Conservation (phyloP, 2,329 filamentous ascomycete species). For the Trichoderma breve region DNA sequence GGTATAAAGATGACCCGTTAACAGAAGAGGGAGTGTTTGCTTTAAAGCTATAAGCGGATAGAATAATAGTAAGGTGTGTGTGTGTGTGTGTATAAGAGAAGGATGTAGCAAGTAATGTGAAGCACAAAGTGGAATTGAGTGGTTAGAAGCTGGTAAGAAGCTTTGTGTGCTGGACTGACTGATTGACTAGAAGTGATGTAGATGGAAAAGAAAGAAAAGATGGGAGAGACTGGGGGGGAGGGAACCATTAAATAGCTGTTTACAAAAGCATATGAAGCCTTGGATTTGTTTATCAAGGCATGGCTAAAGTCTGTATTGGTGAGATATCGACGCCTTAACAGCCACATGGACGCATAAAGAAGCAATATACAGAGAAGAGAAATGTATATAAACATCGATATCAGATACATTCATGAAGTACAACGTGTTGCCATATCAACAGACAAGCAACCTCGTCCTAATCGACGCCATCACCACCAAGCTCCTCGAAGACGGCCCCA, state of each 20-base stretch:
- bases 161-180: neutral
- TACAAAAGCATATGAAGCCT: neutral
- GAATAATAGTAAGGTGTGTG: neutral
- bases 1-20: neutral
- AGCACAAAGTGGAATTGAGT: neutral
- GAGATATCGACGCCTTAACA: neutral
- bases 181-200: neutral
- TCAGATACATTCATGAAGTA: too few species aligned
- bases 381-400: neutral
- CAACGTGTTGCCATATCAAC: neutral
- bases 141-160: neutral
- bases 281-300: neutral
- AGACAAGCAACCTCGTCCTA: too few species aligned
- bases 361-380: neutral
- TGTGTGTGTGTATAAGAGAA: neutral
- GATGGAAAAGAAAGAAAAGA: neutral
- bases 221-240: neutral
- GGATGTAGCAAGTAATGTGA: neutral
- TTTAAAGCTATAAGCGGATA: neutral
- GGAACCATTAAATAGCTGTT: neutral
- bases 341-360: neutral
- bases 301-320: neutral
- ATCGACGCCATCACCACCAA: neutral
- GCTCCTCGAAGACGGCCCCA: neutral
- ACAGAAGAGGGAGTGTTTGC: neutral